A percentile compares a stretch with the other conserved stretches of the same genome.
Conservation (phyloP, 1,284 basidiomycete species). For the Puccinia hordei region DNA sequence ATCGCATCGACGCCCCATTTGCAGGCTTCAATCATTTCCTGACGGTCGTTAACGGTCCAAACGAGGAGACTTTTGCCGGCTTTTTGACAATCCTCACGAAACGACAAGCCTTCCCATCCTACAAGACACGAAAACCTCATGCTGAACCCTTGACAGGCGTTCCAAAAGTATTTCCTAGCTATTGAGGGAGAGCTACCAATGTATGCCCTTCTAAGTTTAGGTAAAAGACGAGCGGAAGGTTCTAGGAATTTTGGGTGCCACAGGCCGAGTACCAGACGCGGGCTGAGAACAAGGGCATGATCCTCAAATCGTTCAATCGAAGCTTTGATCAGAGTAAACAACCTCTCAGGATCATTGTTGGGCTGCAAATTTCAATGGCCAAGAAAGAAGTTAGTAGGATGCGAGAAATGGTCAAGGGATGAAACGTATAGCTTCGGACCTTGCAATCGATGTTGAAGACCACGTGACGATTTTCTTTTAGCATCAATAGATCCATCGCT, state of each 20-base stretch:
- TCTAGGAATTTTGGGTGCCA: slow-evolving; percentile 93
- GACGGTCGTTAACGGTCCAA: slow-evolving; percentile 92
- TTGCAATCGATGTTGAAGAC: slow-evolving; percentile 69
- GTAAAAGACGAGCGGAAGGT: slow-evolving; percentile 73
- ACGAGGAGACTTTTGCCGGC: slow-evolving; percentile 86
- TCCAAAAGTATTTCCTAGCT: slow-evolving; percentile 86
- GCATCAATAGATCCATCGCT: slow-evolving; percentile 78
- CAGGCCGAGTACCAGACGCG: slow-evolving; percentile 79
- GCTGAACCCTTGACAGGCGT: slow-evolving; percentile 82
- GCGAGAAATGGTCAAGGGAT: background rate
- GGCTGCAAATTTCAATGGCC: slow-evolving; percentile 66
- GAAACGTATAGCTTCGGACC: slow-evolving; percentile 62
- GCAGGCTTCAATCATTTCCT: slow-evolving; percentile 92
- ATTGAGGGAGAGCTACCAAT: slow-evolving; percentile 70
- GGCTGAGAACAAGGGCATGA: slow-evolving; percentile 80
- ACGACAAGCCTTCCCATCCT: slow-evolving; percentile 70
- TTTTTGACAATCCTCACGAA: slow-evolving; percentile 74
- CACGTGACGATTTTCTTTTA: slow-evolving; percentile 70
- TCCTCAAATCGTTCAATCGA: slow-evolving; percentile 71
- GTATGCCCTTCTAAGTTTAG: slow-evolving; percentile 80
- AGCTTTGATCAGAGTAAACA: slow-evolving; percentile 81
- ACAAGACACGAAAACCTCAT: slow-evolving; percentile 77
- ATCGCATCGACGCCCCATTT: slow-evolving; percentile 88
- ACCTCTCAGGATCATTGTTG: slow-evolving; percentile 81
- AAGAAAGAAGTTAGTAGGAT: slow-evolving; percentile 59